Base-by-base conservation (phyloP, 23 red algal genomes). In the Gracilaria domingensis region DNA sequence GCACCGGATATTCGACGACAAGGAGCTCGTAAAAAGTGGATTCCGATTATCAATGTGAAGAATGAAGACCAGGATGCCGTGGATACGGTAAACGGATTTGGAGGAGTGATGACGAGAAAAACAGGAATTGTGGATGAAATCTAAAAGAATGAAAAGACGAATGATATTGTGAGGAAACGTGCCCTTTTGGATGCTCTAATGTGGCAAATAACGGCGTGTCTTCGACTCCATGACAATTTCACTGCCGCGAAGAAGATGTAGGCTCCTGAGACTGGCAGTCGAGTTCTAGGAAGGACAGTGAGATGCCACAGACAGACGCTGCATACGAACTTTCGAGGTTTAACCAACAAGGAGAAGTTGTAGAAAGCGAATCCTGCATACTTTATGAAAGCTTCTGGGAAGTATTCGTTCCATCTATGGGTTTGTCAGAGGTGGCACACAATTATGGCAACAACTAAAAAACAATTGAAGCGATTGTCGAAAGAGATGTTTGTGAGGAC, bases 371-470 rank as follows among this genome's bases (percentile, higher is more conserved):
- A 54, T 53, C 75, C 75, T 0, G 75, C 38, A 13, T 80, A 16
- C 75, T 80, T 80, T 23, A 17, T 80, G 13, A 80, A 54, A 25
- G 75, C 45, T 13, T 51, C 75, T 34, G 75, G 75, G 14, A 53
- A 50, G 48, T 21, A 25, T 80, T 20, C 47, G 25, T 80, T 80
- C 25, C 8, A 9, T 8, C 9, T 80, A 20, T 80, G 75, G 50
- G 75, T 80, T n/a, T 80, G 75, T 51, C 38, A 80, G 75, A 53
- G 47, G 75, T 50, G 12, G 6, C 75, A 80, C 14, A 80, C 21
- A 8, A 18, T 23, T n/a, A 12, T 51, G 9, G 48, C 16, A 51
- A 16, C 48, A 51, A 51, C 48, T 12, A 51, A 51, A 12, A 51
- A 12, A 16, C 9, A 51, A 16, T 16, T 51, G 48, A 16, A 51